Evolutionary conservation across 2,329 filamentous ascomycete species (phyloP).

Genomic region (Botrytis hyacinthi): DNA sequence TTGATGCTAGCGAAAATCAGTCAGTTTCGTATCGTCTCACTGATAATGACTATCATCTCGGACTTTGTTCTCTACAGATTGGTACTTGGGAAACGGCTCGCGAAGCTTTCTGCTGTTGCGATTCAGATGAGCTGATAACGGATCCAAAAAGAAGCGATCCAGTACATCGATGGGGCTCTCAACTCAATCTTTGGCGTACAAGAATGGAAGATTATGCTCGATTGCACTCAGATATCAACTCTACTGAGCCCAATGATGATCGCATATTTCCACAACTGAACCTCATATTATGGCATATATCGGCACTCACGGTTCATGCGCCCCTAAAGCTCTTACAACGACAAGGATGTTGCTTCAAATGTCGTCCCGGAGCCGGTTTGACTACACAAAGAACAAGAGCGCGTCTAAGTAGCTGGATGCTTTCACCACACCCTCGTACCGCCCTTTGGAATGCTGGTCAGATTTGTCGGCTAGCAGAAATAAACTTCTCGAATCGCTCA

Average conservation of each 20-base stretch:
- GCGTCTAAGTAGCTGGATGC: conserved; percentile 10
- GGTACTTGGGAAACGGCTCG: conserved; percentile 17
- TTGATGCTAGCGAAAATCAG: not conserved
- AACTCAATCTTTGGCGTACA: conserved; percentile 8
- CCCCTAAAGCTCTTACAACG: conserved; percentile 12
- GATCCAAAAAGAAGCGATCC: not conserved
- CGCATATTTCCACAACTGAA: not conserved
- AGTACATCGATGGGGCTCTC: not conserved
- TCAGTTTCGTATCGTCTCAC: not conserved
- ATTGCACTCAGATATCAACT: not conserved
- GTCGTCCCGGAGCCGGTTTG: conserved; percentile 3
- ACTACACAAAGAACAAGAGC: conserved; percentile 4
- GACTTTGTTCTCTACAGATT: conserved; percentile 12
- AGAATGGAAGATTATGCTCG: not conserved
- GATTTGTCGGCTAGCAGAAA: not conserved
- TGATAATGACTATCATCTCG: conserved; percentile 12
- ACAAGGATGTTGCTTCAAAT: conserved; percentile 18
- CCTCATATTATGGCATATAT: conserved; percentile 10
- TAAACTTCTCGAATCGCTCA: not conserved
- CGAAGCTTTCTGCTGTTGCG: conserved; percentile 12
- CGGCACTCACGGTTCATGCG: conserved; percentile 6
- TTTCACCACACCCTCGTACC: conserved; percentile 12
- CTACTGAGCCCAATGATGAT: not conserved
- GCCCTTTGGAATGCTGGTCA: conserved; percentile 12
- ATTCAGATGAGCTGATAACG: conserved; percentile 14